Percentiles rank a stretch among this genome's conserved stretches.
phyloP scores from a whole-genome alignment of 2,329 filamentous ascomycete genomes.

The Periconia sp. region DNA sequence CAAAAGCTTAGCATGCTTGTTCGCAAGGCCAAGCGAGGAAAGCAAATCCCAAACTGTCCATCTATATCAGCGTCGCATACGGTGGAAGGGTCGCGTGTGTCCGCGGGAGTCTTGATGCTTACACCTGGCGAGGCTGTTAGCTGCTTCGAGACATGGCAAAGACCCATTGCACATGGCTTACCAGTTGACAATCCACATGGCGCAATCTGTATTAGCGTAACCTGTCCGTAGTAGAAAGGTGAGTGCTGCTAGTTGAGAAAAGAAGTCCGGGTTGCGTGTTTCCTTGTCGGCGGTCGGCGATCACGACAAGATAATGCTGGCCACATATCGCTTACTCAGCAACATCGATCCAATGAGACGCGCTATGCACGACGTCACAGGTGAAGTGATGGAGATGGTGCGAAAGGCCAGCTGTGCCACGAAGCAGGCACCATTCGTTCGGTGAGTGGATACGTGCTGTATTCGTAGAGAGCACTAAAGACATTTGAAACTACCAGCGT shows the following conservation, averaged over 20 bases:
- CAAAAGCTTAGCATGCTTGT: constrained; percentile 77
- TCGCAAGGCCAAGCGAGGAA: constrained; percentile 83
- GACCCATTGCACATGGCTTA: constrained; percentile 46
- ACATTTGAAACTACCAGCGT: too few species aligned
- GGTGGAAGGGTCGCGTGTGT: constrained; percentile 6
- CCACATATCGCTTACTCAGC: constrained; percentile 7
- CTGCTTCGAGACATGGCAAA: background rate
- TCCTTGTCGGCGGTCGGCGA: constrained; percentile 2
- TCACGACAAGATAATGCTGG: constrained; percentile 3
- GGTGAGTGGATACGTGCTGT: too few species aligned
- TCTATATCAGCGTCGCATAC: constrained; percentile 11
- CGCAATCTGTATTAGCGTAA: constrained; percentile 64
- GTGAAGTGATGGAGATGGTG: background rate
- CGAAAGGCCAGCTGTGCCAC: background rate
- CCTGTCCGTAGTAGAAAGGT: constrained; percentile 73
- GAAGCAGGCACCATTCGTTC: too few species aligned
- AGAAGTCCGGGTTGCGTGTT: background rate
- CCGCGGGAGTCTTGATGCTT: constrained; percentile 16
- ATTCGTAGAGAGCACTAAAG: too few species aligned
- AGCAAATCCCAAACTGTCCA: constrained; percentile 82
- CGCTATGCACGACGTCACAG: constrained; percentile 6
- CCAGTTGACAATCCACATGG: constrained; percentile 93
- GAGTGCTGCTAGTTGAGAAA: background rate
- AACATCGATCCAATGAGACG: constrained; percentile 2
- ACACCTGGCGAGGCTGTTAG: constrained; percentile 20